These are phyloP conservation scores for Xylaria sp. DNA, from an alignment of 2,329 filamentous ascomycete genomes.

Conservation along the genomic window DNA sequence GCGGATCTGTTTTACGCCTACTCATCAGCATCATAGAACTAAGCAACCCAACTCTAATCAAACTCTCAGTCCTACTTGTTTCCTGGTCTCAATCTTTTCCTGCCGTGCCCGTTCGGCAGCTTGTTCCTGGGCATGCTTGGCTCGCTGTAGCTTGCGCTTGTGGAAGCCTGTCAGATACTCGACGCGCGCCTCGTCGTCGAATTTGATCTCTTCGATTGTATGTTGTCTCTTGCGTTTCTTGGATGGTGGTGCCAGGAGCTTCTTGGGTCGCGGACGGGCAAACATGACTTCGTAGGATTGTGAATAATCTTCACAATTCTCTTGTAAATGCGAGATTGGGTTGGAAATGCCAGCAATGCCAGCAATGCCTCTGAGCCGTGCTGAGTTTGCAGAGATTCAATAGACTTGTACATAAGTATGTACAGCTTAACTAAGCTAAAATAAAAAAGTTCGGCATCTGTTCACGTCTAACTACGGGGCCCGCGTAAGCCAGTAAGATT, in stretches of 20 bases:
- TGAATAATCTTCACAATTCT: constrained; percentile 4
- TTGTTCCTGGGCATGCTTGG: constrained; percentile 85
- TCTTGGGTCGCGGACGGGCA: constrained; percentile 68
- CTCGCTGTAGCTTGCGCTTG: constrained; percentile 89
- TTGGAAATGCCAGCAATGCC: background rate
- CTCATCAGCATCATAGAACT: constrained; percentile 1
- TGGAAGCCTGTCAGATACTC: constrained; percentile 96
- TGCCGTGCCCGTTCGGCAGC: constrained; percentile 80
- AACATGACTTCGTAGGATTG: constrained; percentile 55
- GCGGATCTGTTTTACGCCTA: constrained; percentile 68
- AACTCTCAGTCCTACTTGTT: constrained; percentile 70
- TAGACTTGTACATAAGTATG: too few species aligned
- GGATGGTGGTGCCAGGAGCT: constrained; percentile 66
- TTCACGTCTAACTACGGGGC: background rate
- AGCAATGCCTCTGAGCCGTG: background rate
- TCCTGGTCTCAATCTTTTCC: constrained; percentile 78
- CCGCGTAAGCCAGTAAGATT: constrained; percentile 17
- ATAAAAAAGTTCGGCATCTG: constrained; percentile 18
- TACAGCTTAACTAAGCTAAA: too few species aligned
- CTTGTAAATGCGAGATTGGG: background rate
- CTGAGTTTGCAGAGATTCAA: constrained; percentile 2
- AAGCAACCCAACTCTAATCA: background rate
- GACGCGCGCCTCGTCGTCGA: constrained; percentile 80
- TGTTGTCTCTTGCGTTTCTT: constrained; percentile 73
- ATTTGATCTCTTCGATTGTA: constrained; percentile 81